These are phyloP conservation scores for Ascodesmis nigricans DNA, from an alignment of 495 filamentous ascomycete species.

Conservation along the genomic window DNA sequence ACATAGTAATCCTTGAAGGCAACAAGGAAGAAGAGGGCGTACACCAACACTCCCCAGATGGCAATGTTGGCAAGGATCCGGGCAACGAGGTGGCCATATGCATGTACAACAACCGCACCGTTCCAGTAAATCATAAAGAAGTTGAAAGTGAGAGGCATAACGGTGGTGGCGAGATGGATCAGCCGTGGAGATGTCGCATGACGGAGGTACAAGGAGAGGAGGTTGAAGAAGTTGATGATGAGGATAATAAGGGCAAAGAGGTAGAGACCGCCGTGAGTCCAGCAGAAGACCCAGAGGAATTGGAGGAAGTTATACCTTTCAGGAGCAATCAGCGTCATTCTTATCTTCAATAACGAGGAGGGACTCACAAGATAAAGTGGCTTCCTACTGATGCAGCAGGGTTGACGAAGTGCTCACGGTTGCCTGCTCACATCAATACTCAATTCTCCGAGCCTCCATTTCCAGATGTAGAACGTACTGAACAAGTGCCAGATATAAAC, in stretches of 20 bases:
- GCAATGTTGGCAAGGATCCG: slow-evolving; percentile 64
- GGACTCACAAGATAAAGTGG: slow-evolving; percentile 52
- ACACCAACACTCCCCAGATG: slow-evolving; percentile 58
- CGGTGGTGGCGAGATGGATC: slow-evolving; percentile 51
- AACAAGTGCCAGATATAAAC: slow-evolving; percentile 60
- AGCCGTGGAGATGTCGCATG: slow-evolving; percentile 37
- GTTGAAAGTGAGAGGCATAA: slow-evolving; percentile 63
- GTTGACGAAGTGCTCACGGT: slow-evolving; percentile 34
- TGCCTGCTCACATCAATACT: slow-evolving; percentile 19
- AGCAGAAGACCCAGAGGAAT: slow-evolving; percentile 60
- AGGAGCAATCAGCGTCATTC: too few species aligned
- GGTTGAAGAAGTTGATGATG: slow-evolving; percentile 60
- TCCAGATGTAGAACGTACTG: slow-evolving; percentile 10
- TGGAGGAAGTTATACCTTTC: slow-evolving; percentile 46
- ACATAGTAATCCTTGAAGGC: slow-evolving; percentile 61
- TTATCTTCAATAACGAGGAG: too few species aligned
- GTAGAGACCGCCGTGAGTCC: slow-evolving; percentile 47
- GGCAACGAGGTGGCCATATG: slow-evolving; percentile 34
- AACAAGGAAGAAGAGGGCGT: slow-evolving; percentile 48
- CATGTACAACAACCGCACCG: slow-evolving; percentile 53
- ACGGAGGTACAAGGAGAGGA: slow-evolving; percentile 55
- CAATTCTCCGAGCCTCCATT: background rate
- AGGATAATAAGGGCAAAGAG: slow-evolving; percentile 48
- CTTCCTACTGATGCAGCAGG: slow-evolving; percentile 54
- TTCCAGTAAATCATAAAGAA: slow-evolving; percentile 72